phyloP scores from a whole-genome alignment of 192 early-diverging fungal species.

The Rhizoclosmatium globosum region DNA sequence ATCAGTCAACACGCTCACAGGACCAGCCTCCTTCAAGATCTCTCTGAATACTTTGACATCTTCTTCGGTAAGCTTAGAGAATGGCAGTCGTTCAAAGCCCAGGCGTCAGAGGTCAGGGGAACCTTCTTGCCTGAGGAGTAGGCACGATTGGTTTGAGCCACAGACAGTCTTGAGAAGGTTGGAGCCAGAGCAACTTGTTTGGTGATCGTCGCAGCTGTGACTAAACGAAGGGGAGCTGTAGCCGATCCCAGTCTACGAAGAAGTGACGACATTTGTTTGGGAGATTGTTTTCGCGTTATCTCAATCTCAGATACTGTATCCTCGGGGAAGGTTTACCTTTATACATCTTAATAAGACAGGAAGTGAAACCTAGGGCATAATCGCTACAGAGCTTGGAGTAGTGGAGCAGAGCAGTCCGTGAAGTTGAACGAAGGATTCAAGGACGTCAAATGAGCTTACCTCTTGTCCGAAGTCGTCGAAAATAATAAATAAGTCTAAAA shows the following conservation, averaged over 20 bases:
- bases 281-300: too few species aligned
- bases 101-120: conserved; percentile 38
- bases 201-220: too few species aligned
- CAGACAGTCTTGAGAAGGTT: too few species aligned
- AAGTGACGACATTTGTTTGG: background rate
- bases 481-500: too few species aligned
- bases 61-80: conserved; percentile 39
- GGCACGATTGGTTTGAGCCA: background rate
- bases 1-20: conserved; percentile 33
- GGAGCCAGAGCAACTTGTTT: too few species aligned
- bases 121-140: conserved; percentile 2
- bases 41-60: conserved; percentile 37
- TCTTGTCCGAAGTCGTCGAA: too few species aligned
- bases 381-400: too few species aligned
- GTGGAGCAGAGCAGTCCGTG: too few species aligned
- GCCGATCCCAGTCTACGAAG: background rate
- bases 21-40: conserved; percentile 29
- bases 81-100: conserved; percentile 34
- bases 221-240: too few species aligned
- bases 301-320: too few species aligned
- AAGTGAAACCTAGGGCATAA: background rate
- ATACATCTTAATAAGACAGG: background rate
- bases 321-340: background rate
- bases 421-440: too few species aligned
- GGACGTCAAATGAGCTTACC: too few species aligned